Conservation (phyloP, 2,329 filamentous ascomycete genomes). For the Cercospora beticola region DNA sequence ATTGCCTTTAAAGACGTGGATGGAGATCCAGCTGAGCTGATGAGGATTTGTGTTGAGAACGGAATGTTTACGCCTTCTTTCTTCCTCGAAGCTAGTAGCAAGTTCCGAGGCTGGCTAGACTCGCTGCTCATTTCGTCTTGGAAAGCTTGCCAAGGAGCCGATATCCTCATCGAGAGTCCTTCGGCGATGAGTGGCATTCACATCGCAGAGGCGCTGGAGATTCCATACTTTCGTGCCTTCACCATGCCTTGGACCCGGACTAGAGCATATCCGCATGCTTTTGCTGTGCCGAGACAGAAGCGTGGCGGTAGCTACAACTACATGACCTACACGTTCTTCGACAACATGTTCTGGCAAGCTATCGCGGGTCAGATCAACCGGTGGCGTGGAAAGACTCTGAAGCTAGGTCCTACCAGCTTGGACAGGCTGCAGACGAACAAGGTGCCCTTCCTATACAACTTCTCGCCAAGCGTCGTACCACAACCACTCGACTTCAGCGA, state of each 20-base stretch:
- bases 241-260: slow-evolving; percentile 99
- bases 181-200: slow-evolving; percentile 98
- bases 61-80: slow-evolving; percentile 96
- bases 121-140: slow-evolving; percentile 80
- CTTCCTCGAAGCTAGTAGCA: slow-evolving; percentile 78
- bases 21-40: slow-evolving; percentile 89
- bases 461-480: slow-evolving; percentile 88
- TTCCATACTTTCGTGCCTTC: slow-evolving; percentile 96
- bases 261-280: slow-evolving; percentile 92
- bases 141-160: slow-evolving; percentile 78
- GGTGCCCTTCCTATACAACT: slow-evolving; percentile 98
- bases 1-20: slow-evolving; percentile 89
- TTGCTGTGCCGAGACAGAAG: slow-evolving; percentile 75
- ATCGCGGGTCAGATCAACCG: slow-evolving; percentile 88
- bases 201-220: slow-evolving; percentile 86
- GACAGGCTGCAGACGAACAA: slow-evolving; percentile 95
- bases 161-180: slow-evolving; percentile 90
- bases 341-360: slow-evolving; percentile 94
- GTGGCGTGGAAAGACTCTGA: slow-evolving; percentile 81
- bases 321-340: slow-evolving; percentile 93
- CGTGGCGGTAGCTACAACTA: slow-evolving; percentile 96
- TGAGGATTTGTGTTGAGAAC: slow-evolving; percentile 94
- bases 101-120: slow-evolving; percentile 94
- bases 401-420: slow-evolving; percentile 74
- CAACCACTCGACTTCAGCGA: slow-evolving; percentile 94